phyloP scores from a whole-genome alignment of 305 asterid species.

The Fraxinus albicans region DNA sequence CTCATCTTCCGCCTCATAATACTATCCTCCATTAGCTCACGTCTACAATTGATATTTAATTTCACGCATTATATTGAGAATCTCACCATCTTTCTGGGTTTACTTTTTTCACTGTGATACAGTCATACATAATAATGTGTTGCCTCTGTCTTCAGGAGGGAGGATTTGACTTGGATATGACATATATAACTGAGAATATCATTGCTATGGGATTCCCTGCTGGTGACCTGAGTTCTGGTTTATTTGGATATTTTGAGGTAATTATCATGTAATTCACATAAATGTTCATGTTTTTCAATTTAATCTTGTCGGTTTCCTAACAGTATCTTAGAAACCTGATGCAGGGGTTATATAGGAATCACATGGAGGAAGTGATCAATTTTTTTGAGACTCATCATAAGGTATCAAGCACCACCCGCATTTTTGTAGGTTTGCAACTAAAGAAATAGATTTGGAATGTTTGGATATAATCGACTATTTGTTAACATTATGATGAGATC shows the following conservation, averaged over 20 bases:
- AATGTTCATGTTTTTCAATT: conserved; percentile 1
- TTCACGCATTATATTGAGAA: conserved; percentile 4
- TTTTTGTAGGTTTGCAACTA: conserved; percentile 12
- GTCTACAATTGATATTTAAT: not conserved
- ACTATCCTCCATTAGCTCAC: not conserved
- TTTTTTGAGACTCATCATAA: conserved; percentile 95
- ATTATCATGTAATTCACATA: conserved; percentile 21
- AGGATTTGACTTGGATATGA: conserved; percentile 97
- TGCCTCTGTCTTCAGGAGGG: conserved; percentile 61
- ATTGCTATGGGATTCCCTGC: conserved; percentile 99
- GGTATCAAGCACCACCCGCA: conserved; percentile 36
- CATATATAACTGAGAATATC: conserved; percentile 94
- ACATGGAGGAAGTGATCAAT: conserved; percentile 98
- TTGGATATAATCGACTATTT: not conserved
- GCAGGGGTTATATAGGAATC: conserved; percentile 92
- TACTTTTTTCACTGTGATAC: conserved; percentile 13
- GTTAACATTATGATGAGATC: not conserved
- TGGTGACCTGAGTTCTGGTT: conserved; percentile 95
- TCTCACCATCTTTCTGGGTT: conserved; percentile 9
- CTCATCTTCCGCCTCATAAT: conserved; percentile 12
- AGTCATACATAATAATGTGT: conserved; percentile 10
- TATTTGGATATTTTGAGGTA: conserved; percentile 97
- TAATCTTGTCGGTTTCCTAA: conserved; percentile 18
- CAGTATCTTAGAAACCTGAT: conserved; percentile 26
- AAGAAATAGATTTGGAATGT: not conserved